Evolutionary conservation across 192 early-diverging fungal genomes (phyloP).

Genomic region (Haplosporangium gracile): DNA sequence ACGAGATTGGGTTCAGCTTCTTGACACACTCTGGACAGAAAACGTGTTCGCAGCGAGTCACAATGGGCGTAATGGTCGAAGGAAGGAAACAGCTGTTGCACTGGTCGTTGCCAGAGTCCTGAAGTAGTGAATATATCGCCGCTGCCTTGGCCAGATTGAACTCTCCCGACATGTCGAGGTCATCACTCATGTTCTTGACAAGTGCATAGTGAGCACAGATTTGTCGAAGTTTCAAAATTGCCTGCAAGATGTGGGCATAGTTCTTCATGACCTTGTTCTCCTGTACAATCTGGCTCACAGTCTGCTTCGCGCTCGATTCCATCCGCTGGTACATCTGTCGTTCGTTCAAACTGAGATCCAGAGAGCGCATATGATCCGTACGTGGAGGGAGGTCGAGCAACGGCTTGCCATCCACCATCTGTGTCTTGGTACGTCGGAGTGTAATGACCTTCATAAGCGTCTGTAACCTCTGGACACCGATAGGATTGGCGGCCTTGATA

Average conservation of each 20-base stretch:
- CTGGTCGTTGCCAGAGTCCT: conserved; percentile 55
- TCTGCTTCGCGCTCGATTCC: conserved; percentile 71
- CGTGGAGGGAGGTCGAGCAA: conserved; percentile 84
- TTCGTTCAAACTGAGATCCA: conserved; percentile 75
- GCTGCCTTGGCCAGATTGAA: conserved; percentile 45
- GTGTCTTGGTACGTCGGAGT: conserved; percentile 91
- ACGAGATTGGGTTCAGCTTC: conserved; percentile 37
- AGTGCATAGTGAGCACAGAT: conserved; percentile 58
- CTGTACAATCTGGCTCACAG: conserved; percentile 67
- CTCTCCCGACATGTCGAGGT: conserved; percentile 44
- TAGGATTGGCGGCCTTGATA: conserved; percentile 54
- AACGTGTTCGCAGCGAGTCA: conserved; percentile 57
- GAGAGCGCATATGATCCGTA: conserved; percentile 65
- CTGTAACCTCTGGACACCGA: conserved; percentile 63
- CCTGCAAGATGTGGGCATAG: conserved; percentile 77
- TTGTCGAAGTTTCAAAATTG: conserved; percentile 60
- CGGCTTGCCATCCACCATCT: conserved; percentile 77
- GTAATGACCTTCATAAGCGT: conserved; percentile 82
- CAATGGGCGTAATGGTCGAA: conserved; percentile 35
- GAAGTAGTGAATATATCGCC: conserved; percentile 37
- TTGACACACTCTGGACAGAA: conserved; percentile 58
- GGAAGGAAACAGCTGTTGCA: conserved; percentile 45
- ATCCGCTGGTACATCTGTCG: conserved; percentile 78
- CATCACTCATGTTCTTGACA: conserved; percentile 47
- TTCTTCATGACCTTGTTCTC: conserved; percentile 76